Base-by-base conservation (phyloP, 2,329 filamentous ascomycete species). In the Claviceps digitariae region DNA sequence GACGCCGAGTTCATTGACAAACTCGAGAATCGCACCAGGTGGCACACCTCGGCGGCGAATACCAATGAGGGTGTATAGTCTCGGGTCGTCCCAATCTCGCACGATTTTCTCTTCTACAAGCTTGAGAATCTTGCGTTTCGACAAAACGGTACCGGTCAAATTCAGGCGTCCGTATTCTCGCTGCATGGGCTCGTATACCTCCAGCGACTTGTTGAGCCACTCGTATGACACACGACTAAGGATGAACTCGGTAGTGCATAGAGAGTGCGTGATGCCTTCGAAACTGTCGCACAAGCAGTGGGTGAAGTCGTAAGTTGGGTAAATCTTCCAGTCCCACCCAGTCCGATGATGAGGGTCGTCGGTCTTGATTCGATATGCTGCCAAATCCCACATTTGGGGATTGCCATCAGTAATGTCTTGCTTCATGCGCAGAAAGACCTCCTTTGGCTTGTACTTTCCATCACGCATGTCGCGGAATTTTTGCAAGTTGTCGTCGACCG, bases 321-420 rank as follows among this genome's bases (percentile, higher is more conserved):
- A 96, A 57, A 96, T 95, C 68, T 83, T 85, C 90, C 90, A 97
- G 64, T 85, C 82, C 58, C 79, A 74, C 31, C 87, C 88, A 0
- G 90, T 95, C 38, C 87, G 80, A 68, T 88, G 82, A 66, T 95
- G 89, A 45, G 82, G 77, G 56, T 75, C 75, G 54, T 79, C 71
- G 44, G 87, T 82, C 62, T 85, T 79, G 56, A 97, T 84, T 56
- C 91, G 82, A 69, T 95, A 97, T 17, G 91, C 91, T 2, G 87
- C 87, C 52, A 95, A 72, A 74, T 97, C 91, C 91, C 91, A 96
- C 87, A 95, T 90, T 69, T 95, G 88, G 7, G 90, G 90, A 66
- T 96, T 96, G 31, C 85, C 84, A 61, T 85, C 84, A 50, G 81
- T 79, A 57, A 88, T 87, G 58, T 89, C 80, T 75, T 95, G 88